Conservation (phyloP, 2,329 filamentous ascomycete genomes). For the Chrysoporthe deuterocubensis region DNA sequence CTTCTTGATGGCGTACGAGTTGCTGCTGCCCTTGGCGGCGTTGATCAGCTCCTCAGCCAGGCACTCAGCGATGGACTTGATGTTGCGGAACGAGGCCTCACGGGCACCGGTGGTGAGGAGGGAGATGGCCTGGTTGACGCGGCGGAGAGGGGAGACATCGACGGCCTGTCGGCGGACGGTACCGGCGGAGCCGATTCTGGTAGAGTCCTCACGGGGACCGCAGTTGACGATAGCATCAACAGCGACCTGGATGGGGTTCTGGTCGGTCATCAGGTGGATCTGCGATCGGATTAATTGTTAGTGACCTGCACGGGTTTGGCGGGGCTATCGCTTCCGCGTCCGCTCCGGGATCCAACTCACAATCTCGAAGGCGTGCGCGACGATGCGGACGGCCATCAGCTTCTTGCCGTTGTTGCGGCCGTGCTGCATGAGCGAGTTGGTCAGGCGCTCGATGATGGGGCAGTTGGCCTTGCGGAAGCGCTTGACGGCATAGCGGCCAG, state of each 20-base stretch:
- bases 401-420: slow-evolving; percentile 99
- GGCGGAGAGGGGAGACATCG: slow-evolving; percentile 98
- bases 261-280: slow-evolving; percentile 99
- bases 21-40: slow-evolving; percentile 99
- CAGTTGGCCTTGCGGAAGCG: slow-evolving; percentile 99
- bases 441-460: slow-evolving; percentile 99
- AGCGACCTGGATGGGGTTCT: slow-evolving; percentile 99
- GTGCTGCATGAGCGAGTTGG: slow-evolving; percentile 99
- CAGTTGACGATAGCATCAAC: slow-evolving; percentile 99
- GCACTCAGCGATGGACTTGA: slow-evolving; percentile 99
- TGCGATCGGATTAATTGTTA: slow-evolving; percentile 44
- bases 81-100: slow-evolving; percentile 99
- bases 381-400: slow-evolving; percentile 99
- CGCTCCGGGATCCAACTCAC: slow-evolving; percentile 54
- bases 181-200: slow-evolving; percentile 98
- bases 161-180: slow-evolving; percentile 99
- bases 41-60: slow-evolving; percentile 99
- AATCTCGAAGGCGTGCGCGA: slow-evolving; percentile 99
- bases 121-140: slow-evolving; percentile 99
- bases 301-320: slow-evolving; percentile 36
- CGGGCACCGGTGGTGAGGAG: slow-evolving; percentile 98
- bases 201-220: slow-evolving; percentile 99
- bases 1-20: slow-evolving; percentile 99
- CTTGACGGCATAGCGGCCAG: slow-evolving; percentile 98
- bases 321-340: neutral